These are phyloP conservation scores for Hemisphaericaspora nanyangensis DNA, from an alignment of 805 yeast genomes.

Conservation along the genomic window DNA sequence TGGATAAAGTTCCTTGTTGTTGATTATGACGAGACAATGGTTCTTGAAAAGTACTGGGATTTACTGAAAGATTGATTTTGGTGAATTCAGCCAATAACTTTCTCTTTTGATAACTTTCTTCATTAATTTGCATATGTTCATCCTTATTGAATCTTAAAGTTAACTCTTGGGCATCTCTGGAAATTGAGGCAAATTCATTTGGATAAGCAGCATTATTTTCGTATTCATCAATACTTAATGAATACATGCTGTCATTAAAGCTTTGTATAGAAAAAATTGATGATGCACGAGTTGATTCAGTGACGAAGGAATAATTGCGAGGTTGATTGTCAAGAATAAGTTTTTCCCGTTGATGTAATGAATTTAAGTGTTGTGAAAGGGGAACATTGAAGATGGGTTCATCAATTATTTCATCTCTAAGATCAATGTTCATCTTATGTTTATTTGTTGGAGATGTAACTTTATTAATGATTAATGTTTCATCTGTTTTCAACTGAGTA, in stretches of 20 bases:
- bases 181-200: constrained; percentile 14
- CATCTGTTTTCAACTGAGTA: constrained; percentile 14
- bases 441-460: background rate
- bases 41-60: background rate
- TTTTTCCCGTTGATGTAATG: constrained; percentile 31
- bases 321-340: constrained; percentile 18
- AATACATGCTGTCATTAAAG: constrained; percentile 12
- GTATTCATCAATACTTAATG: constrained; percentile 3
- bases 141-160: constrained; percentile 25
- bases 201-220: background rate
- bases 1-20: constrained; percentile 1
- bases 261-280: constrained; percentile 39
- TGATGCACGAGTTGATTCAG: constrained; percentile 43
- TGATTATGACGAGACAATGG: constrained; percentile 3
- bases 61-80: constrained; percentile 8
- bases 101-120: constrained; percentile 21
- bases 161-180: constrained; percentile 33
- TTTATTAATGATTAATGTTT: constrained; percentile 1
- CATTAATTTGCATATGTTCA: constrained; percentile 19
- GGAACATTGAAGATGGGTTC: constrained; percentile 62
- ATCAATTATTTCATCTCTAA: constrained; percentile 12
- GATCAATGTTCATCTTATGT: background rate
- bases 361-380: constrained; percentile 49
- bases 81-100: constrained; percentile 19
- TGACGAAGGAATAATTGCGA: constrained; percentile 19